phyloP scores from a whole-genome alignment of 2,329 filamentous ascomycete genomes.

The Endothia cerciana region DNA sequence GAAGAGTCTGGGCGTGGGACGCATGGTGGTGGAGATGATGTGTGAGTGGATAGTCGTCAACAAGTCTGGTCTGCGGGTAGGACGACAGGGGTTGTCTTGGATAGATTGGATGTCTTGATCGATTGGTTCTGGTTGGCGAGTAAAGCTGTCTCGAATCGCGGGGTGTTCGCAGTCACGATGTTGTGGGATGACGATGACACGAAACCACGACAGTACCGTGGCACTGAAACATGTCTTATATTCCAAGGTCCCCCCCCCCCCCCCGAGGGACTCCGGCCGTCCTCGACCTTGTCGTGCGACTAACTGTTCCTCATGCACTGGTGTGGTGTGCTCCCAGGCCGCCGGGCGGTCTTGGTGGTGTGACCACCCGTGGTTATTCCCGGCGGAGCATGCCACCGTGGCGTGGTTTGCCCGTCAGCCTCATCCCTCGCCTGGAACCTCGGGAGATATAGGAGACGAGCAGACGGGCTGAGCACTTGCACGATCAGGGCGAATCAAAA shows the following conservation, averaged over 20 bases:
- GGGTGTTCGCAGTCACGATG: too few species aligned
- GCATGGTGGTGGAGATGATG: conserved; percentile 15
- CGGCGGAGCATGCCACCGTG: conserved; percentile 27
- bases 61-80: too few species aligned
- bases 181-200: too few species aligned
- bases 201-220: neutral
- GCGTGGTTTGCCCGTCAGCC: conserved; percentile 18
- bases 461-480: too few species aligned
- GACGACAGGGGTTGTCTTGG: too few species aligned
- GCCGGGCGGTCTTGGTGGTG: conserved; percentile 6
- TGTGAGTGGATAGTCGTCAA: too few species aligned
- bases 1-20: conserved; percentile 27
- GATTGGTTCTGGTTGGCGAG: too few species aligned
- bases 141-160: too few species aligned
- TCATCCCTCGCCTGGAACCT: neutral
- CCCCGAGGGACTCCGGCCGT: neutral
- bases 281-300: conserved; percentile 16
- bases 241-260: neutral
- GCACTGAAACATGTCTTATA: conserved; percentile 13
- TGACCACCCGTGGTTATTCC: conserved; percentile 14
- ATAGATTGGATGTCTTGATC: too few species aligned
- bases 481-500: neutral
- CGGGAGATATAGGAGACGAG: neutral
- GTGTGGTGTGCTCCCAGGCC: conserved; percentile 17
- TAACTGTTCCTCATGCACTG: neutral